Conservation (phyloP, 2,329 filamentous ascomycete species). For the Ophiocordyceps sinensis region DNA sequence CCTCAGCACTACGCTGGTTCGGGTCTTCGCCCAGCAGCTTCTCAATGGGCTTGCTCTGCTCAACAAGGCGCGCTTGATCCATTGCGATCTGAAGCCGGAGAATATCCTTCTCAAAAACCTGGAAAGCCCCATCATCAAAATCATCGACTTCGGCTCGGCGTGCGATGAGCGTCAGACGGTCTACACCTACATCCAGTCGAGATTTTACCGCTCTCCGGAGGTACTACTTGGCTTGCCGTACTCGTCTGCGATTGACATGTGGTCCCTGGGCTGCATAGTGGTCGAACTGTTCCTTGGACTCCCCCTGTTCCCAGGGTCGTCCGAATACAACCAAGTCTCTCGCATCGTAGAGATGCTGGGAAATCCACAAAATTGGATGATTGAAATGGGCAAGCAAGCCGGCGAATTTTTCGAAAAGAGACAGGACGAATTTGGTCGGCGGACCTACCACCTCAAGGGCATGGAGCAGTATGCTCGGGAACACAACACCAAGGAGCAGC, state of each 20-base stretch:
- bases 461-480: conserved; percentile 98
- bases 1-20: conserved; percentile 87
- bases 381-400: conserved; percentile 96
- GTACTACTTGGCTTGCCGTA: conserved; percentile 92
- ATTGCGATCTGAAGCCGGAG: conserved; percentile 96
- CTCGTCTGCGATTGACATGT: conserved; percentile 98
- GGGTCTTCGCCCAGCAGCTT: conserved; percentile 93
- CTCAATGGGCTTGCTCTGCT: conserved; percentile 82
- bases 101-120: conserved; percentile 97
- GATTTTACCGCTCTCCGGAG: conserved; percentile 95
- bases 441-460: conserved; percentile 82
- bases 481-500: conserved; percentile 92
- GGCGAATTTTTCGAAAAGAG: conserved; percentile 94
- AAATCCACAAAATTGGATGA: conserved; percentile 94
- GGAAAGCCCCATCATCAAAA: conserved; percentile 98
- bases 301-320: conserved; percentile 89
- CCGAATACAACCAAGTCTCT: conserved; percentile 96
- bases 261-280: conserved; percentile 96
- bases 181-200: conserved; percentile 97
- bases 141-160: conserved; percentile 97
- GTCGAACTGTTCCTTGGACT: conserved; percentile 93
- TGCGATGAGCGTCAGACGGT: conserved; percentile 97
- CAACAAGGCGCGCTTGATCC: conserved; percentile 92
- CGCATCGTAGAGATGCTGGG: conserved; percentile 97
- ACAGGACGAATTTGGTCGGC: conserved; percentile 80